Conservation (phyloP, 345 rosid genomes). For the Salix purpurea region DNA sequence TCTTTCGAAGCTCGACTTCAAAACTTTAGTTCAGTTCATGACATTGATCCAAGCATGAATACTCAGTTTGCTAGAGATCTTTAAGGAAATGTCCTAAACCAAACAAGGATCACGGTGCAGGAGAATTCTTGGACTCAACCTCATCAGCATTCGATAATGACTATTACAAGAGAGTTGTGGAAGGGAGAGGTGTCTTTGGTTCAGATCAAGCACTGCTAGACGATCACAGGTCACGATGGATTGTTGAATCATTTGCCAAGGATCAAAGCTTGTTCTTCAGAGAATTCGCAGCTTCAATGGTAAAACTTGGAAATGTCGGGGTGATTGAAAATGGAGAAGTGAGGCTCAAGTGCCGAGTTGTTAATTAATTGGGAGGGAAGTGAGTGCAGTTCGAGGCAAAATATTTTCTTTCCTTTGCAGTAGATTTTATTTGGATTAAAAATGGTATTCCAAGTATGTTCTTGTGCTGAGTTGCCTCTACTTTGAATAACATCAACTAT, state of each 20-base stretch:
- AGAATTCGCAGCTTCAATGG: constrained; percentile 67
- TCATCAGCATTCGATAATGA: constrained; percentile 54
- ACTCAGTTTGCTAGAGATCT: constrained; percentile 36
- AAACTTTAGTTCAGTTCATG: constrained; percentile 52
- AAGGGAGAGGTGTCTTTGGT: constrained; percentile 56
- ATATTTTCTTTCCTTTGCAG: not conserved
- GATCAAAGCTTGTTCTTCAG: constrained; percentile 61
- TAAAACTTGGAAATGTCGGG: constrained; percentile 67
- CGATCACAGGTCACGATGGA: constrained; percentile 52
- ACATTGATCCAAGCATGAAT: constrained; percentile 63
- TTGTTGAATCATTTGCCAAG: constrained; percentile 51
- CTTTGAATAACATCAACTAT: constrained; percentile 5
- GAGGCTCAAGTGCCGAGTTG: constrained; percentile 44
- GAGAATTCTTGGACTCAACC: constrained; percentile 62
- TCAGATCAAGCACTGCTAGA: constrained; percentile 58
- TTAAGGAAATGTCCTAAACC: constrained; percentile 42
- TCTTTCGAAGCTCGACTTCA: constrained; percentile 61
- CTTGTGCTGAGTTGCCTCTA: not conserved
- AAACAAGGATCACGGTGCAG: constrained; percentile 50
- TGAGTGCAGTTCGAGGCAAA: not conserved
- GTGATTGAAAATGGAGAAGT: constrained; percentile 61
- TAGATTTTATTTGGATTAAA: not conserved
- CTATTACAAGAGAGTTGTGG: constrained; percentile 56
- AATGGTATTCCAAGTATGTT: not conserved
- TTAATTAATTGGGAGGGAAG: constrained; percentile 33